Evolutionary conservation across 345 rosid genomes (phyloP), one percentile per base, ranked within the genome.

Genomic region (Citrus unshiu): DNA sequence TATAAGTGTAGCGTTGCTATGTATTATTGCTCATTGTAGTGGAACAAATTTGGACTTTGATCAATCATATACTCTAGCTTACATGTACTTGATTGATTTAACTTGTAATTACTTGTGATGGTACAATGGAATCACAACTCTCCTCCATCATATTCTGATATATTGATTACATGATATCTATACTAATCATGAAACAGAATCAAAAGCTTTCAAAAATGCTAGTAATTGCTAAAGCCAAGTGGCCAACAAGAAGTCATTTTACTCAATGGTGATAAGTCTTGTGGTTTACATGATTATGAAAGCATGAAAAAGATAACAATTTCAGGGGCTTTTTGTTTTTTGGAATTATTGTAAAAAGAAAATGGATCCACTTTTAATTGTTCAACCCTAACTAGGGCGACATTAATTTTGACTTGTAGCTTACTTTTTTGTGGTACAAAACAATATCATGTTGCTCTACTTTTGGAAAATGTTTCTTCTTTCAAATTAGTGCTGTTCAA

Each of bases 381-480:
- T 69, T 69, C 7, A 49, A 27, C 75, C 9, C 14, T 54, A 18
- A 24, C 72, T 24, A n/a, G 34, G 29, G 1, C 29, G 46, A 30
- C 43, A 7, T 6, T 24, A 7, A 12, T 51, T 43, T 76, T 76
- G 73, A n/a, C 54, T 54, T 32, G 18, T 18, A 56, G 19, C 35
- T 67, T 37, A 12, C 79, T 67, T 67, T n/a, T 19, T 24, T 34
- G 57, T 57, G 27, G 27, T 24, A 16, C 19, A 56, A n/a, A 67
- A 77, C 39, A 56, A 22, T 77, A 56, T 77, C 79, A 24, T 37
- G 67, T 68, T 24, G 65, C 73, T 68, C 79, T 25, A 77, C 64
- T 68, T 67, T 56, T 57, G 66, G 57, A 19, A 67, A 4, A 54
- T 37, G n/a, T 35, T 77, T 56, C 73, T 77, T 68, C 58, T 57